Evolutionary conservation across 306 rosid genomes (phyloP), one percentile per base, ranked within the genome.

Genomic region (Medicago ruthenica): DNA sequence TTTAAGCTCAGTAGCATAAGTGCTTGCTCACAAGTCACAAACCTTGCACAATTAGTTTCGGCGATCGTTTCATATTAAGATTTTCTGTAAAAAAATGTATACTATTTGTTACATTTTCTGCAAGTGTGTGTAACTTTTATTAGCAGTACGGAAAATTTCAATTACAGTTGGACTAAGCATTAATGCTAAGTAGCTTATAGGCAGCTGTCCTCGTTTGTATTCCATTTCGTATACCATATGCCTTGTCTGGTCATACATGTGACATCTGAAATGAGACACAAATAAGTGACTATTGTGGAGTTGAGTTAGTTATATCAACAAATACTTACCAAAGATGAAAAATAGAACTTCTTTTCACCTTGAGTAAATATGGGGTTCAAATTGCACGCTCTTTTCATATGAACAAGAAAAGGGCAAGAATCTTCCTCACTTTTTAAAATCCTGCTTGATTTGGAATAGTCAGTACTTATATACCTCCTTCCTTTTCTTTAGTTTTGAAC

Each of bases 401-500:
- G 27, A 24, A 24, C 27, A 3, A 24, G 27, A 24, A 1, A 1
- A 24, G 27, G 27, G 27, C 27, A 24, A 24, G 27, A 24, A 24
- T 24, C 27, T 24, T 24, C 3, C 27, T 24, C 27, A 24, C 27
- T 24, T 24, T 24, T 3, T 24, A 24, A 24, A 24, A 24, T 24
- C 27, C 27, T 3, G 27, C 27, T 24, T 24, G 27, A 34, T 62
- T 45, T 22, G 16, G 40, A 57, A 18, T 59, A 73, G 31, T 20
- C 2, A 13, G 54, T 41, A 27, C 79, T 66, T 27, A 21, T 17
- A 63, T 41, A 34, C 17, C 11, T 14, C 51, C 7, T 31, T 16
- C 62, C 45, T 61, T 72, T 57, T 9, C 45, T 36, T 27, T 66
- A 88, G 97, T 95, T 86, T 89, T 90, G n/a, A n/a, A n/a, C n/a